Percentiles rank a stretch among this genome's conserved stretches.
These are phyloP conservation scores for Piper longum DNA, from an alignment of 164 flowering plant genomes.

Conservation along the genomic window DNA sequence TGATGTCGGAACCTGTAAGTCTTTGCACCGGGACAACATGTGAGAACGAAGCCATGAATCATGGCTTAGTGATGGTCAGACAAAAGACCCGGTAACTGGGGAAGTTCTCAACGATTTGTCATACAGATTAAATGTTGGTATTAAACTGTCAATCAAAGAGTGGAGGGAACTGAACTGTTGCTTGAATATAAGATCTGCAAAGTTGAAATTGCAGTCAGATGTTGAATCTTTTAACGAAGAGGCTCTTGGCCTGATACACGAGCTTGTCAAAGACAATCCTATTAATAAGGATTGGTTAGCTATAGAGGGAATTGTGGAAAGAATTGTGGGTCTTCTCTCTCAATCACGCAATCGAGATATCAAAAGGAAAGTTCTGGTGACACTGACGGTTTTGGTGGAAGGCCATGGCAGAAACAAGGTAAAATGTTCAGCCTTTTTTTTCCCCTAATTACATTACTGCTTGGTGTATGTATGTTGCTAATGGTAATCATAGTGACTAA, in stretches of 20 bases:
- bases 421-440: constrained; percentile 2
- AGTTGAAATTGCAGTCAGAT: constrained; percentile 24
- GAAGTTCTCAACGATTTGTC: constrained; percentile 37
- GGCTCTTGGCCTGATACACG: constrained; percentile 37
- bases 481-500: no score
- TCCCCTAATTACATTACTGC: neutral
- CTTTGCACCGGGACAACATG: constrained; percentile 61
- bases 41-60: constrained; percentile 41
- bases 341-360: constrained; percentile 27
- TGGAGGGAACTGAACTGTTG: constrained; percentile 73
- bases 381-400: constrained; percentile 31
- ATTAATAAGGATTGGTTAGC: constrained; percentile 64
- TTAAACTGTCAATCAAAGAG: constrained; percentile 59
- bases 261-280: constrained; percentile 39
- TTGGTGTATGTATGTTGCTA: no score
- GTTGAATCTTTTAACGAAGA: constrained; percentile 21
- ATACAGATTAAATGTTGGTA: constrained; percentile 38
- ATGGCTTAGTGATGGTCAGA: constrained; percentile 36
- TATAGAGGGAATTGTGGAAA: constrained; percentile 40
- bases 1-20: constrained; percentile 71
- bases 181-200: constrained; percentile 39
- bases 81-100: constrained; percentile 49
- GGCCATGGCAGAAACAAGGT: constrained; percentile 61
- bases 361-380: constrained; percentile 24
- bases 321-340: constrained; percentile 28